phyloP scores from a whole-genome alignment of 345 rosid species.

The Eucalyptus pauciflora region DNA sequence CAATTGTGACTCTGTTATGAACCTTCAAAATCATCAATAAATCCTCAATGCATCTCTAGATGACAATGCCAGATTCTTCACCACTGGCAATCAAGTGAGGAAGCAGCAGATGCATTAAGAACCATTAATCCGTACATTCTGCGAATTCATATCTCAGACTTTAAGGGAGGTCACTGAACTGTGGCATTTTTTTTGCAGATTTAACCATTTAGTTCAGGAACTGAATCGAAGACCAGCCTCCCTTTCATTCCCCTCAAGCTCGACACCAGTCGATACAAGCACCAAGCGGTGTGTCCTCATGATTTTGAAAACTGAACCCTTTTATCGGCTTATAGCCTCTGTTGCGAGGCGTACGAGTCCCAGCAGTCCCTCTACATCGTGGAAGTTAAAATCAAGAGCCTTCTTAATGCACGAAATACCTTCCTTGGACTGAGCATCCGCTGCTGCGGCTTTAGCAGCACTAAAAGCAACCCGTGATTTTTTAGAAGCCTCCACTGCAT shows the following conservation, averaged over 20 bases:
- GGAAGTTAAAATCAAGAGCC: conserved; percentile 94
- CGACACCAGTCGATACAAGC: background rate
- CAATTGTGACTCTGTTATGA: background rate
- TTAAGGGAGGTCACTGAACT: background rate
- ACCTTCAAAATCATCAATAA: background rate
- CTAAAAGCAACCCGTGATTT: conserved; percentile 62
- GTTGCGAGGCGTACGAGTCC: conserved; percentile 75
- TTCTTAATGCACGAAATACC: conserved; percentile 50
- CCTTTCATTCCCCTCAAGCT: background rate
- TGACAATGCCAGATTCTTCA: background rate
- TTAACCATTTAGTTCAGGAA: background rate
- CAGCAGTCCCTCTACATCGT: conserved; percentile 74
- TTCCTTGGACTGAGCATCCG: conserved; percentile 48
- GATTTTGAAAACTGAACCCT: background rate
- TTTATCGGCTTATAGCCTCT: conserved; percentile 59
- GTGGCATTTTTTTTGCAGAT: background rate
- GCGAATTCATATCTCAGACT: background rate
- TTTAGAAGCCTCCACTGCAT: conserved; percentile 96
- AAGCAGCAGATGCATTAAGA: background rate
- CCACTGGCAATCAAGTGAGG: background rate
- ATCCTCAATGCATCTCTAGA: background rate
- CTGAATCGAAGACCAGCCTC: background rate
- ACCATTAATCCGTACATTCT: background rate
- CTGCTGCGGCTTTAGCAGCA: conserved; percentile 37
- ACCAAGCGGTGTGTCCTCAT: background rate